phyloP scores from a whole-genome alignment of 2,329 filamentous ascomycete genomes.

The Neonectria sp. region DNA sequence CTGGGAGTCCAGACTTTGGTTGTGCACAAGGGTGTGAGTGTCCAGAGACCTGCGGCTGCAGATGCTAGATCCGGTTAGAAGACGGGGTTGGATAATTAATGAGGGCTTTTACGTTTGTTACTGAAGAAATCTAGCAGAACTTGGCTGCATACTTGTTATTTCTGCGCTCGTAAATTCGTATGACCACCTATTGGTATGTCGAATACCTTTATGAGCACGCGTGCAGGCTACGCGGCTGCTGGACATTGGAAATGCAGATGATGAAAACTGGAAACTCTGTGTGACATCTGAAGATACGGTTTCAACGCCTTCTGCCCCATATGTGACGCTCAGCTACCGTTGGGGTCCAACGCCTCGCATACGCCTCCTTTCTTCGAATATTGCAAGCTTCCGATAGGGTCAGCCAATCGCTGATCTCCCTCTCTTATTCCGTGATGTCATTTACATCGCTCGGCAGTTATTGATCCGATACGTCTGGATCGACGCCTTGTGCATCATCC shows the following conservation, averaged over 20 bases:
- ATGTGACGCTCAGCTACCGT: neutral
- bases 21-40: neutral
- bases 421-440: conserved; percentile 6
- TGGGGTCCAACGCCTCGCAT: neutral
- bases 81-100: neutral
- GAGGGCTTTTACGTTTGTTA: neutral
- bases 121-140: too few relatives aligned
- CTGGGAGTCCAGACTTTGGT: neutral
- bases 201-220: too few relatives aligned
- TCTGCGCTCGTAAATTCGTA: too few relatives aligned
- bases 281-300: too few relatives aligned
- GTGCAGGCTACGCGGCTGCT: neutral
- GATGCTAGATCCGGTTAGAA: neutral
- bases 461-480: conserved; percentile 25
- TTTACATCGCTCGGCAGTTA: conserved; percentile 4
- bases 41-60: neutral
- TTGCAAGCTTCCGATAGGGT: neutral
- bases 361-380: too few relatives aligned
- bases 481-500: conserved; percentile 18
- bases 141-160: too few relatives aligned
- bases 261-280: neutral
- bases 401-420: neutral
- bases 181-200: too few relatives aligned
- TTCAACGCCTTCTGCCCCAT: neutral
- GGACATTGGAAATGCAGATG: neutral